Base-by-base conservation (phyloP, 2,329 filamentous ascomycete genomes). In the Dactylellina drechsleri region DNA sequence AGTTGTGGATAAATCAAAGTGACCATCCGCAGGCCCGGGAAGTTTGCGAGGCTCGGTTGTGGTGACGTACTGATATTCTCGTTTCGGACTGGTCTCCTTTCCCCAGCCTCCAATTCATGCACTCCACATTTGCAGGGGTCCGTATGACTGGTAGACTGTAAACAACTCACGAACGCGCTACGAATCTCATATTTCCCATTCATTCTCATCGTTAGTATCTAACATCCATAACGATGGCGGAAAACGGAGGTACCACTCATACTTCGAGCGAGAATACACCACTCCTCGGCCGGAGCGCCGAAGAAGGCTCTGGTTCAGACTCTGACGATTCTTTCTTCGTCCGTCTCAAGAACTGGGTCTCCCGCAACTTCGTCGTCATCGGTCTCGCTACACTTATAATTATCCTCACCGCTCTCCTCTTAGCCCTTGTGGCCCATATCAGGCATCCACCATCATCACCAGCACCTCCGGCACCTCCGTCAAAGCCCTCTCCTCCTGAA, bases 321-420 rank as follows among this genome's bases (percentile, higher is more conserved):
- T 36, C 58, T 3, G n/a, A 45, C 2, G 47, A 53, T 26, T 36
- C 58, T 5, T 18, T 53, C 23, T 28, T 47, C 40, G n/a, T 62
- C 18, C 59, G 59, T n/a, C 15, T 57, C 2, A 71, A 71, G 58
- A 60, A 71, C 28, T 71, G 56, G 45, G 3, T 78, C 16, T 66
- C 72, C 31, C 68, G 72, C 7, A 78, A 79, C 76, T 78, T 78
- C 7, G 77, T 78, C 23, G 57, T 66, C 28, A 70, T 81, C 56
- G 77, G 77, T 40, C 76, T 79, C 53, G 76, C 71, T 40, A 31
- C 78, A 15, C 60, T 80, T 31, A 70, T 80, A 23, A 47, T 77
- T n/a, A 77, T 76, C 28, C 61, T 79, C 1, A 76, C 81, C n/a
- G 68, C 79, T 53, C n/a, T 77, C 3, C 70, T 81, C 13, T 75